Conservation (phyloP, 139 green algal species). For the Ettlia oleoabundans region DNA sequence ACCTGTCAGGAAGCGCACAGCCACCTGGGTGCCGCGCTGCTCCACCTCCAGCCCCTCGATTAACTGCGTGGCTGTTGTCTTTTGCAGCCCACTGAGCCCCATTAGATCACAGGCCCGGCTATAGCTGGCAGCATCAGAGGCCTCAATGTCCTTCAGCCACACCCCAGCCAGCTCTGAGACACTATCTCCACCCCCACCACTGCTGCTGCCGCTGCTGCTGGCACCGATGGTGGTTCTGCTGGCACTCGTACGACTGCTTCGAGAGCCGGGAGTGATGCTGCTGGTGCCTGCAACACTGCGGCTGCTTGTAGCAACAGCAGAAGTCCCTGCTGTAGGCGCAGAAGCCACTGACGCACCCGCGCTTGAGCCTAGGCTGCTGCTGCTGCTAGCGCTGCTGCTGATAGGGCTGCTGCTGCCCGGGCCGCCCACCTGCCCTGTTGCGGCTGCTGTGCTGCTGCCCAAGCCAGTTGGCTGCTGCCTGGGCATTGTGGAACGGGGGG, state of each 20-base stretch:
- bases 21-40: background rate
- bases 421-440: too few species aligned
- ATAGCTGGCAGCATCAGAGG: conserved; percentile 38
- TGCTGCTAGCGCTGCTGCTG: too few species aligned
- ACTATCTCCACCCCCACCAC: background rate
- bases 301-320: background rate
- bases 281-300: background rate
- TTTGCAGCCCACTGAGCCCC: conserved; percentile 38
- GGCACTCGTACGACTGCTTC: too few species aligned
- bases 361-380: background rate
- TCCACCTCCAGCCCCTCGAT: conserved; percentile 55
- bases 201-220: background rate
- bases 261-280: background rate
- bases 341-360: too few species aligned
- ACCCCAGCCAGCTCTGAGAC: conserved; percentile 16
- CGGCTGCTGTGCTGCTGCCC: too few species aligned
- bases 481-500: background rate
- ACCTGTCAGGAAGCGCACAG: conserved; percentile 47
- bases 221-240: background rate
- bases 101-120: conserved; percentile 37
- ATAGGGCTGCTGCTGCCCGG: too few species aligned
- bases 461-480: too few species aligned
- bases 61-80: conserved; percentile 47
- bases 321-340: background rate
- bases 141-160: conserved; percentile 26